phyloP scores from a whole-genome alignment of 352 stramenopile species.

The Phytopythium chamaehyphon region DNA sequence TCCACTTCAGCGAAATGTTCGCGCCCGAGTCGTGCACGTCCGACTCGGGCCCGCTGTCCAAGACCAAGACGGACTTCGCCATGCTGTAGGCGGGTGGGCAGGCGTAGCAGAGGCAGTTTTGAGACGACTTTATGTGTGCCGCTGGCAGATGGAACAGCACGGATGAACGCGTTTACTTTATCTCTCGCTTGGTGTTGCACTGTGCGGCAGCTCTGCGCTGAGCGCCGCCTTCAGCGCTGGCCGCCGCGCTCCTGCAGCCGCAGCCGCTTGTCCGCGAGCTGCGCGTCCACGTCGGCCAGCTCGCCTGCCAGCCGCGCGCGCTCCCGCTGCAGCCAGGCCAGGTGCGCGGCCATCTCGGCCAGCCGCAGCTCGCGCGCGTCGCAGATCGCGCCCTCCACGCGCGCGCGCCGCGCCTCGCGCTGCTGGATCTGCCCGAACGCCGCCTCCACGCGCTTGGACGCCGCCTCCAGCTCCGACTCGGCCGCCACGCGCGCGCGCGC shows the following conservation, averaged over 20 bases:
- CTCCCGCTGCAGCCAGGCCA: conserved; percentile 50
- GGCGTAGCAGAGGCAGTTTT: not conserved
- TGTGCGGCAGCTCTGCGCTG: too few relatives aligned
- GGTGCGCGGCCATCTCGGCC: conserved; percentile 42
- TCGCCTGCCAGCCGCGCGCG: conserved; percentile 47
- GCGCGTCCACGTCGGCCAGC: conserved; percentile 34
- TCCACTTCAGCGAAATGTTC: conserved; percentile 72
- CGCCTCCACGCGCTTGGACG: conserved; percentile 58
- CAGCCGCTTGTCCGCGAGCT: conserved; percentile 54
- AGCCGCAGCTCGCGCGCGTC: conserved; percentile 26
- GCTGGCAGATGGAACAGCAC: not conserved
- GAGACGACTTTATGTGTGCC: conserved; percentile 4
- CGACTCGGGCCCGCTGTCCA: conserved; percentile 32
- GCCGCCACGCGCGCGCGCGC: conserved; percentile 40
- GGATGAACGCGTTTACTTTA: not conserved
- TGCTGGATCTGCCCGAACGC: conserved; percentile 55
- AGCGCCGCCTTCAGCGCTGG: too few relatives aligned
- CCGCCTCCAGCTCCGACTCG: conserved; percentile 64
- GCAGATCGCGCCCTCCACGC: conserved; percentile 35
- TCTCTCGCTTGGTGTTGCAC: too few relatives aligned
- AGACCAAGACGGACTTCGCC: conserved; percentile 42
- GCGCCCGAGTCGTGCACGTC: conserved; percentile 28
- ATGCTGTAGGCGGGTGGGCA: conserved; percentile 32
- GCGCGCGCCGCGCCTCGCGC: conserved; percentile 39
- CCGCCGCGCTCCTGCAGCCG: conserved; percentile 46